Conservation (phyloP, 2,329 filamentous ascomycete species). For the Cercospora sp. region DNA sequence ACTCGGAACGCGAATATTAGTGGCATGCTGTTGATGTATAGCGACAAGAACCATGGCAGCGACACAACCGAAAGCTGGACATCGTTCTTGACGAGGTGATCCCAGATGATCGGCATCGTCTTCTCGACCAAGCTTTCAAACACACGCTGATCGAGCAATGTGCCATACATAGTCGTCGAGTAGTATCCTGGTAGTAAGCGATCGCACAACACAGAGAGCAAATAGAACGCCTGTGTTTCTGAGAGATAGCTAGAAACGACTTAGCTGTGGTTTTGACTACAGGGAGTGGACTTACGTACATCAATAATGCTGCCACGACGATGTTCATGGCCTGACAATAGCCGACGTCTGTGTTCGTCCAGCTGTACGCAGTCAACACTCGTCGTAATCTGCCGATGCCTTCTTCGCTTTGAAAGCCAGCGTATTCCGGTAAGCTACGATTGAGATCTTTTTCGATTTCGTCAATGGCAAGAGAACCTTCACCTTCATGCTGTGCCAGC, state of each 20-base stretch:
- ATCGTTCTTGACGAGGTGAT: constrained; percentile 94
- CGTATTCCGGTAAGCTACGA: constrained; percentile 92
- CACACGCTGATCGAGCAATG: constrained; percentile 91
- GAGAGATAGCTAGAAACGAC: constrained; percentile 74
- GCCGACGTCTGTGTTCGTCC: constrained; percentile 91
- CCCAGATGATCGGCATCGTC: constrained; percentile 98
- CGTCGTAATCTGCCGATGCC: constrained; percentile 86
- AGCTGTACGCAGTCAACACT: constrained; percentile 95
- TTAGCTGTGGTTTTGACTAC: constrained; percentile 15
- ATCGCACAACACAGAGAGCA: constrained; percentile 88
- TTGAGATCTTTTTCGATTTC: constrained; percentile 99
- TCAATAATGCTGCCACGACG: constrained; percentile 93
- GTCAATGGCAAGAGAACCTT: constrained; percentile 91
- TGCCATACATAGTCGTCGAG: constrained; percentile 98
- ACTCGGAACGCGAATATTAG: constrained; percentile 96
- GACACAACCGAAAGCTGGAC: constrained; percentile 97
- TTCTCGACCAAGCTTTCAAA: constrained; percentile 98
- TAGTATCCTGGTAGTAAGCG: constrained; percentile 94
- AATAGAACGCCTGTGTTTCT: constrained; percentile 90
- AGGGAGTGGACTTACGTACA: constrained; percentile 53
- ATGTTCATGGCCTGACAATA: constrained; percentile 99
- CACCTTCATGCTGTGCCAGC: constrained; percentile 76
- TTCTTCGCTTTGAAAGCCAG: constrained; percentile 93
- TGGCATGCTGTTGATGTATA: constrained; percentile 99
- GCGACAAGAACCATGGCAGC: constrained; percentile 93